Base-by-base conservation (phyloP, 2,329 filamentous ascomycete species). In the Knoxdaviesia proteae region DNA sequence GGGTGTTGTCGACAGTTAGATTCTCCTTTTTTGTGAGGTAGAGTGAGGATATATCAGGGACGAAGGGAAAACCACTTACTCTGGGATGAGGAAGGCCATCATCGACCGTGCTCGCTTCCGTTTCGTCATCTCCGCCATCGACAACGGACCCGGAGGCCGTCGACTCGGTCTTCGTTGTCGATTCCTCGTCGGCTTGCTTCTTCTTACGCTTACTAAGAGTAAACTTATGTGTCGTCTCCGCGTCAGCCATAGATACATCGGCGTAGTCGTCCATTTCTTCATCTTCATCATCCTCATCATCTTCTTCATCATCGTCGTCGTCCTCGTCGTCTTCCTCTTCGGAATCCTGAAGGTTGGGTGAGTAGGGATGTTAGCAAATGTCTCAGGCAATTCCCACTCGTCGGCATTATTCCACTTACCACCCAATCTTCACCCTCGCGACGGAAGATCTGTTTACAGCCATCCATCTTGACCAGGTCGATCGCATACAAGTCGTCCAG, bases 401-500 rank as follows among this genome's bases (percentile, higher is more conserved):
- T 36, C 32, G 5, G 9, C 33, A 7, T 1, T n/a, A 8, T 7
- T 30, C 5, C 6, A 60, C 69, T 61, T 56, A 80, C 77, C 44
- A 77, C 61, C 86, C 87, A 94, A 56, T 93, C 86, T 53, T 84
- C 50, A 10, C 87, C 77, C 50, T 92, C 81, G 42, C 84, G 71
- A 56, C 69, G 82, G 63, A 88, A 96, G 40, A 96, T 73, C 59
- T 94, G 81, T 56, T 86, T 88, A 49, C 90, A 88, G 4, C 90
- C 90, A 51, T 96, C 86, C 47, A 98, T 68, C 59, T 94, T 94
- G 46, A 80, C 87, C n/a, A 98, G 67, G 53, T 98, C 86, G 46
- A 96, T 77, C 2, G 84, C 79, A 60, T 92, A 92, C 59, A 98
- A 67, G 53, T 98, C 90, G 51, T 94, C 87, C 58, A 96, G 94